phyloP scores from a whole-genome alignment of 306 rosid species.

The Fragaria ananassa region DNA sequence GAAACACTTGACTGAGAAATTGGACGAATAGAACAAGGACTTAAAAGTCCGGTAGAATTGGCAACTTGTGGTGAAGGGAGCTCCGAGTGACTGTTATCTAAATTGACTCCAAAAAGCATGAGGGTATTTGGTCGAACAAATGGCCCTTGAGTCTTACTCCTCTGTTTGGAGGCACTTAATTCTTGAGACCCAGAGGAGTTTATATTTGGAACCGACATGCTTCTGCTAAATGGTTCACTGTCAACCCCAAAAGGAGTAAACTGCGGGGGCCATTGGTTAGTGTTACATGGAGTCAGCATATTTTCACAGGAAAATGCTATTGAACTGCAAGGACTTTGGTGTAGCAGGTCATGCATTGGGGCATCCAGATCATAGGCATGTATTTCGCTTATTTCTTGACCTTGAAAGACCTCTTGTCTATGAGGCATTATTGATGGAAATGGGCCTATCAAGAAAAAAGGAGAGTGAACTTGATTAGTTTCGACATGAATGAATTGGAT shows the following conservation, averaged over 20 bases:
- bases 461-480: constrained; percentile 16
- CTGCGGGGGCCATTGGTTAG: constrained; percentile 15
- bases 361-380: constrained; percentile 24
- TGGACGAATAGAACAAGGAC: constrained; percentile 43
- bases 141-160: constrained; percentile 37
- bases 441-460: constrained; percentile 22
- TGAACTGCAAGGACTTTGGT: constrained; percentile 24
- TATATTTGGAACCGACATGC: constrained; percentile 35
- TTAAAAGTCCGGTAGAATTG: constrained; percentile 29
- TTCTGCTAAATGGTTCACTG: constrained; percentile 24
- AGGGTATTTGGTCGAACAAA: constrained; percentile 27
- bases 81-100: constrained; percentile 42
- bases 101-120: constrained; percentile 55
- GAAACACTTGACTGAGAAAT: constrained; percentile 37
- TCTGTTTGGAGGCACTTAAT: constrained; percentile 26
- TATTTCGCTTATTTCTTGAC: constrained; percentile 43
- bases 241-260: constrained; percentile 9
- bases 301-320: constrained; percentile 27
- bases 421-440: constrained; percentile 26
- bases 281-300: constrained; percentile 24
- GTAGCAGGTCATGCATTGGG: constrained; percentile 21
- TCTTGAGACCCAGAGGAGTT: constrained; percentile 39
- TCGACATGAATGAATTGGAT: background rate
- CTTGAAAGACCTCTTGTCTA: constrained; percentile 51
- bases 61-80: constrained; percentile 71